phyloP scores from a whole-genome alignment of 768 basidiomycete species.

The Neoboletus brunneissimus region DNA sequence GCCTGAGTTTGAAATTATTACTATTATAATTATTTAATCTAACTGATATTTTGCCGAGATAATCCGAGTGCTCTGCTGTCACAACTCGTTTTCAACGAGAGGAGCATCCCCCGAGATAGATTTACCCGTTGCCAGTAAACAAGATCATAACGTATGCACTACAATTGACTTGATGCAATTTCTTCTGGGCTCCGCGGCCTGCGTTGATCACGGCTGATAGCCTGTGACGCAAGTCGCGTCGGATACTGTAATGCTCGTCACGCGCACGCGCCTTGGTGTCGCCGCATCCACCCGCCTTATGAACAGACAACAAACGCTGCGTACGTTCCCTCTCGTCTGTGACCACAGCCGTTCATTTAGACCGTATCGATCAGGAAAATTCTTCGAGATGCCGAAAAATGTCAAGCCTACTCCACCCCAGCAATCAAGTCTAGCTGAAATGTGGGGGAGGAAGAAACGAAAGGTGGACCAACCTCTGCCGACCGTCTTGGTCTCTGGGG shows the following conservation, averaged over 20 bases:
- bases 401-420: slow-evolving; percentile 67
- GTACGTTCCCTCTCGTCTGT: slow-evolving; percentile 34
- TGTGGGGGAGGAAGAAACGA: slow-evolving; percentile 59
- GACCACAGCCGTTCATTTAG: background rate
- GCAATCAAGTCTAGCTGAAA: slow-evolving; percentile 73
- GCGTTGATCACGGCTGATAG: background rate
- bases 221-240: slow-evolving; percentile 1
- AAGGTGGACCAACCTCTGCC: slow-evolving; percentile 21
- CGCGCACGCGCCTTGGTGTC: slow-evolving; percentile 21
- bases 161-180: background rate
- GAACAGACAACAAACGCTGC: slow-evolving; percentile 74
- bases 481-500: slow-evolving; percentile 20
- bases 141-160: background rate
- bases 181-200: background rate
- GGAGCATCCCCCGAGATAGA: background rate
- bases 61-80: too few species aligned
- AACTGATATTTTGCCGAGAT: background rate
- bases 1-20: too few species aligned
- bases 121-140: background rate
- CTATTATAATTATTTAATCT: background rate
- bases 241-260: slow-evolving; percentile 21
- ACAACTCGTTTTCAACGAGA: background rate
- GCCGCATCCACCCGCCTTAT: slow-evolving; percentile 34
- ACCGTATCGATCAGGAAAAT: slow-evolving; percentile 50
- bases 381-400: slow-evolving; percentile 70